phyloP scores from a whole-genome alignment of 768 basidiomycete species.

The Lentinula sp. region DNA sequence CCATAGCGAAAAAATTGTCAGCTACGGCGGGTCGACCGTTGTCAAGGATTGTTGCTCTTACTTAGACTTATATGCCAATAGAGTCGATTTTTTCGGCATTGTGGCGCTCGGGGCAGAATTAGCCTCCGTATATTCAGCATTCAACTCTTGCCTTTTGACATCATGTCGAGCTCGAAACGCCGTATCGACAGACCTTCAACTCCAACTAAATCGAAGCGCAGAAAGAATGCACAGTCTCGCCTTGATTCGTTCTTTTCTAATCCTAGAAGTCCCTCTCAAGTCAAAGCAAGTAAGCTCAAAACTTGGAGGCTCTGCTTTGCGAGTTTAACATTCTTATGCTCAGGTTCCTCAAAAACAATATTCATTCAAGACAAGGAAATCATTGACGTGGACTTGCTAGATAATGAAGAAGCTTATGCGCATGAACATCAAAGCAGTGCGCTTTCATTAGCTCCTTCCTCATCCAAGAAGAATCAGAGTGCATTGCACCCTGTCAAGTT shows the following conservation, averaged over 20 bases:
- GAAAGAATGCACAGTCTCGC: background rate
- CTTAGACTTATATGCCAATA: background rate
- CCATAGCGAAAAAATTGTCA: background rate
- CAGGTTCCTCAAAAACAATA: background rate
- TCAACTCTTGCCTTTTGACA: constrained; percentile 1
- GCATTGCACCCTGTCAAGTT: background rate
- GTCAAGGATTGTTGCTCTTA: background rate
- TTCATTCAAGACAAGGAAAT: constrained; percentile 1
- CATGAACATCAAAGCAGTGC: background rate
- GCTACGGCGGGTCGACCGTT: background rate
- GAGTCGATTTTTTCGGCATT: background rate
- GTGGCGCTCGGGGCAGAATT: background rate
- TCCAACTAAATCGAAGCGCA: background rate
- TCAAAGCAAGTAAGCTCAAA: background rate
- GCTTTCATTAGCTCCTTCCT: too few relatives aligned
- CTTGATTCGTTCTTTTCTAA: background rate
- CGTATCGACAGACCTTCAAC: background rate
- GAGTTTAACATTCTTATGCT: background rate
- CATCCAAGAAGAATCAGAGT: background rate
- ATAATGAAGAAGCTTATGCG: constrained; percentile 1
- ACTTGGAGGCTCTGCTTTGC: background rate
- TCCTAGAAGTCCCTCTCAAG: background rate
- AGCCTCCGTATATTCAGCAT: background rate
- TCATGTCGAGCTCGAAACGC: constrained; percentile 5
- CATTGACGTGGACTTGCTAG: constrained; percentile 14